Evolutionary conservation across 176 grass and related monocot genomes (phyloP), one percentile per base, ranked within the genome.

Genomic region (Otatea glauca): DNA sequence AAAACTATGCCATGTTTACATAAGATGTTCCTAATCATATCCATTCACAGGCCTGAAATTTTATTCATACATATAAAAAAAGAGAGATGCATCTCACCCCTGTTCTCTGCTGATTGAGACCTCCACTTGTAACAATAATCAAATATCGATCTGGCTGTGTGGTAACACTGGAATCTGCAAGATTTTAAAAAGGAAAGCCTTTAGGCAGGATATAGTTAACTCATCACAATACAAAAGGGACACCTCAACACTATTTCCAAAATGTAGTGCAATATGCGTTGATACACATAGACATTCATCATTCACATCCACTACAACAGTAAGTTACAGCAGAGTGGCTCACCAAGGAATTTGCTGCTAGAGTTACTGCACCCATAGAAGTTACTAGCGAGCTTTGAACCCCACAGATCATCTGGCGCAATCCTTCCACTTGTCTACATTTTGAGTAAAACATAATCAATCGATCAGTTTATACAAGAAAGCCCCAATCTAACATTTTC

Each of bases 401-500:
- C 35, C 35, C 35, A 37, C 35, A 37, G 35, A 37, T 37, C 35
- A 37, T 37, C 2, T 37, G 35, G 35, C 35, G 35, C 35, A 37
- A 2, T 37, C 35, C 35, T 37, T 37, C 35, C 35, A 37, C 2
- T 37, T 37, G 3, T 4, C 35, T 37, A 37, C 35, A 37, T 37
- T 37, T 37, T 37, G 35, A 37, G 4, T 49, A 37, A 37, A 37
- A 37, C 35, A 37, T 37, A 37, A 37, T 37, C 35, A 37, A 37
- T 82, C 42, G 7, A 43, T 43, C 42, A 43, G 42, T 62, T 58
- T 49, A n/a, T 43, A 69, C 25, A 58, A 18, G 51, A 80, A 56
- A 70, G 47, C 24, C 25, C 59, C 51, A 74, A 88, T 68, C 14
- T n/a, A 67, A 75, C 48, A 83, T 32, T 47, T 60, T 45, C 4